phyloP scores from a whole-genome alignment of 768 basidiomycete species.

The Austroboletus festivus region DNA sequence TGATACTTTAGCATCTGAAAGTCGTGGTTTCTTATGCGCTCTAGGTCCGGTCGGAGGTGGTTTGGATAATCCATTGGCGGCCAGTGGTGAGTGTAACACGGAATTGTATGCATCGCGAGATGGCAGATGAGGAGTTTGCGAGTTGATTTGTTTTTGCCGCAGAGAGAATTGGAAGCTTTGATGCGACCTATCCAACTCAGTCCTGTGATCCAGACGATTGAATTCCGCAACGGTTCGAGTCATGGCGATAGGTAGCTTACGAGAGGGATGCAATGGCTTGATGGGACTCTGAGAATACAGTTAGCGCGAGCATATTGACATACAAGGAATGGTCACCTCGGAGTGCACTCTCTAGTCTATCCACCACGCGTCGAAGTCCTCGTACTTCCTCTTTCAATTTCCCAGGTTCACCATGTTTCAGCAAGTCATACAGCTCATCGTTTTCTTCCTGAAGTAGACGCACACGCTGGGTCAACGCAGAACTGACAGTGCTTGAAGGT shows the following conservation, averaged over 20 bases:
- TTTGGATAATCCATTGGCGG: slow-evolving; percentile 40
- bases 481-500: slow-evolving; percentile 53
- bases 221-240: slow-evolving; percentile 6
- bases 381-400: slow-evolving; percentile 80
- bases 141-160: slow-evolving; percentile 38
- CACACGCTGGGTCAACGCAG: slow-evolving; percentile 74
- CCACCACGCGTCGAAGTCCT: slow-evolving; percentile 62
- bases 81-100: slow-evolving; percentile 28
- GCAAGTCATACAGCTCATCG: slow-evolving; percentile 76
- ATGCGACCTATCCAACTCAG: slow-evolving; percentile 75
- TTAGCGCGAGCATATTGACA: slow-evolving; percentile 7
- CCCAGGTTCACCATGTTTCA: slow-evolving; percentile 74
- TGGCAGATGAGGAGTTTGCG: slow-evolving; percentile 31
- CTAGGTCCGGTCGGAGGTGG: slow-evolving; percentile 76
- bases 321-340: slow-evolving; percentile 50
- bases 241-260: slow-evolving; percentile 44
- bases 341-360: slow-evolving; percentile 69
- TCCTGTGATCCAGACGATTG: slow-evolving; percentile 39
- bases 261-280: slow-evolving; percentile 65
- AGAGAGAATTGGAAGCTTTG: slow-evolving; percentile 51
- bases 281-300: slow-evolving; percentile 62
- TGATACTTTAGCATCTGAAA: slow-evolving; percentile 50
- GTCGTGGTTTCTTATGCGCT: slow-evolving; percentile 74
- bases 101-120: slow-evolving; percentile 46
- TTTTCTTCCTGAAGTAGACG: slow-evolving; percentile 81